These are phyloP conservation scores for Hippophae rhamnoides DNA, from an alignment of 306 rosid genomes.

Conservation along the genomic window DNA sequence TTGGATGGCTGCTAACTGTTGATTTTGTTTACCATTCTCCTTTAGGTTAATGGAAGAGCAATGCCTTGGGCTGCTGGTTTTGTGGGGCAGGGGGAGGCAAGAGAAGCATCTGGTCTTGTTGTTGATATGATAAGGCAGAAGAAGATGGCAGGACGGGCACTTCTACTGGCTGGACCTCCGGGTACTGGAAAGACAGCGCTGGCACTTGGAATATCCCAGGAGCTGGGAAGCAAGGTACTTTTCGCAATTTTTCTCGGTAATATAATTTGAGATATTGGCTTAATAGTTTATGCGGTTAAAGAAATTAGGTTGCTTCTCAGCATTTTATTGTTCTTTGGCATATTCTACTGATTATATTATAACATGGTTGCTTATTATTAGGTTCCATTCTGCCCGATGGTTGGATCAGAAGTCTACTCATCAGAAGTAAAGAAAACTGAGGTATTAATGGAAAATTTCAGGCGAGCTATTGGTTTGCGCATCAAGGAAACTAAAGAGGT, in stretches of 20 bases:
- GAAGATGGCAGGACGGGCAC: slow-evolving; percentile 98
- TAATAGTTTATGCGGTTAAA: neutral
- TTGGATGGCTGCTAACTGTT: slow-evolving; percentile 3
- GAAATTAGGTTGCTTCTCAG: neutral
- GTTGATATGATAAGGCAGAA: slow-evolving; percentile 95
- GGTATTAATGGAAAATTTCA: slow-evolving; percentile 87
- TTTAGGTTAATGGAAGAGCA: slow-evolving; percentile 66
- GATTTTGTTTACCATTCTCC: slow-evolving; percentile 2
- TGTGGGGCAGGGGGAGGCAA: slow-evolving; percentile 91
- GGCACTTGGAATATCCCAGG: slow-evolving; percentile 90
- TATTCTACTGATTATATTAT: slow-evolving; percentile 2
- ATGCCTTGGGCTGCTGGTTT: slow-evolving; percentile 76
- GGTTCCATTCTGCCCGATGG: slow-evolving; percentile 99
- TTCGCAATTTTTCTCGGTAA: neutral
- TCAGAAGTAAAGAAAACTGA: slow-evolving; percentile 95
- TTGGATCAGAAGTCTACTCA: slow-evolving; percentile 93
- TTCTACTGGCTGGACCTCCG: slow-evolving; percentile 92
- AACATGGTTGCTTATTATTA: slow-evolving; percentile 5
- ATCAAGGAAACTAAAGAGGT: slow-evolving; percentile 98
- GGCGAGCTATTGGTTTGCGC: slow-evolving; percentile 84
- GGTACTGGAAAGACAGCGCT: slow-evolving; percentile 96
- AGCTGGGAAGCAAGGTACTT: slow-evolving; percentile 92
- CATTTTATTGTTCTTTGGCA: neutral
- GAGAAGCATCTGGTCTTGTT: slow-evolving; percentile 87
- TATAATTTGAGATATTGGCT: neutral